phyloP scores from a whole-genome alignment of 768 basidiomycete species.

The Boletus vermiculosoides region DNA sequence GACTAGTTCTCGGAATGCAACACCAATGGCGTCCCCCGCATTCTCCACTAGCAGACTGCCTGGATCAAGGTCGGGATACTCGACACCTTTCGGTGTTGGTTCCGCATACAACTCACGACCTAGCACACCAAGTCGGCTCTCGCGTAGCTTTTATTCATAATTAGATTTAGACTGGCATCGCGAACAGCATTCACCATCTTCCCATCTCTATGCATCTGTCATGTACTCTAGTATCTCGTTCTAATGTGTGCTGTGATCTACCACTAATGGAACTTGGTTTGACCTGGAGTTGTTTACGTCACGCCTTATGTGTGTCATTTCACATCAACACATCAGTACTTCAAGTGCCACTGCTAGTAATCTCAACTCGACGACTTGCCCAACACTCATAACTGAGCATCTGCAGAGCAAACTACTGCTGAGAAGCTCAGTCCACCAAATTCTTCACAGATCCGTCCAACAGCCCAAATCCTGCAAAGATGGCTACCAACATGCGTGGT shows the following conservation, averaged over 20 bases:
- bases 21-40: conserved; percentile 57
- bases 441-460: background rate
- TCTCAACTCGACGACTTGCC: background rate
- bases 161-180: conserved; percentile 2
- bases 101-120: conserved; percentile 56
- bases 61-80: conserved; percentile 54
- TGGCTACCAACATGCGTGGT: conserved; percentile 92
- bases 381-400: background rate
- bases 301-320: background rate
- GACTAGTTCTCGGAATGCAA: conserved; percentile 63
- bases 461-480: conserved; percentile 30
- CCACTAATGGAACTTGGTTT: background rate
- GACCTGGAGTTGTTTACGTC: background rate
- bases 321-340: conserved; percentile 1
- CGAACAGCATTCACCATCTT: conserved; percentile 6
- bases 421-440: background rate
- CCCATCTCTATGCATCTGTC: conserved; percentile 1
- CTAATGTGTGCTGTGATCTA: conserved; percentile 16
- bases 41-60: conserved; percentile 38
- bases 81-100: conserved; percentile 49
- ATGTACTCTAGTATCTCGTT: conserved; percentile 20
- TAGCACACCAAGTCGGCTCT: conserved; percentile 59
- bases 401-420: background rate
- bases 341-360: background rate
- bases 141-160: conserved; percentile 37